phyloP scores from a whole-genome alignment of 2,329 filamentous ascomycete species.

The Pseudogymnoascus sp. region DNA sequence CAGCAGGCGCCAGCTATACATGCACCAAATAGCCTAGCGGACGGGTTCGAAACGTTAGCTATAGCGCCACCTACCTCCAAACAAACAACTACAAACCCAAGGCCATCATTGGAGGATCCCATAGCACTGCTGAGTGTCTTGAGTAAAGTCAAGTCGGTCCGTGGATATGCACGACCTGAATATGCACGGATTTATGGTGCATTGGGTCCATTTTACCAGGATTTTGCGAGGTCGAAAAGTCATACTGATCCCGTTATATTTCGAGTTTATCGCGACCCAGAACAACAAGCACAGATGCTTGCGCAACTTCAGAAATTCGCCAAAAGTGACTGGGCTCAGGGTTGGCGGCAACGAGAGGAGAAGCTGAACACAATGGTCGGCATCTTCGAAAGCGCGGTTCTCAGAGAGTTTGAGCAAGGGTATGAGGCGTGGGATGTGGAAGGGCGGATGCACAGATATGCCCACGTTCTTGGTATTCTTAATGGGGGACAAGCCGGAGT shows the following conservation, averaged over 20 bases:
- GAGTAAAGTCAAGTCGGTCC: conserved; percentile 62
- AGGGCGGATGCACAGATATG: conserved; percentile 81
- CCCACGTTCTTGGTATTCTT: conserved; percentile 71
- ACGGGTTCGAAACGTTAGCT: conserved; percentile 75
- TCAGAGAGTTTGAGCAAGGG: conserved; percentile 87
- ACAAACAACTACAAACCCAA: conserved; percentile 20
- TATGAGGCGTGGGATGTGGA: conserved; percentile 85
- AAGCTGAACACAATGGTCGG: conserved; percentile 65
- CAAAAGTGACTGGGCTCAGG: conserved; percentile 70
- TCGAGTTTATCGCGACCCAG: conserved; percentile 75
- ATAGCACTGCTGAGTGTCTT: conserved; percentile 58
- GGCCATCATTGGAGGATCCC: conserved; percentile 45
- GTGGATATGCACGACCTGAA: conserved; percentile 79
- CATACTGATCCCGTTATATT: conserved; percentile 80
- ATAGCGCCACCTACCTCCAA: conserved; percentile 36
- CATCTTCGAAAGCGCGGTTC: conserved; percentile 83
- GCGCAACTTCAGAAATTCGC: conserved; percentile 71
- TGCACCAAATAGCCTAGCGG: conserved; percentile 34
- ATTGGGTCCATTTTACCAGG: conserved; percentile 78
- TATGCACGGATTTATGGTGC: conserved; percentile 88
- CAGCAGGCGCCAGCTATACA: conserved; percentile 24
- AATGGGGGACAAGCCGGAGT: conserved; percentile 73
- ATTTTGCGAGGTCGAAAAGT: conserved; percentile 62
- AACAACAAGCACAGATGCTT: conserved; percentile 84
- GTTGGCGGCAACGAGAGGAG: conserved; percentile 61